These are phyloP conservation scores for Kuraishia cidri DNA, from an alignment of 805 yeast genomes.

Conservation along the genomic window DNA sequence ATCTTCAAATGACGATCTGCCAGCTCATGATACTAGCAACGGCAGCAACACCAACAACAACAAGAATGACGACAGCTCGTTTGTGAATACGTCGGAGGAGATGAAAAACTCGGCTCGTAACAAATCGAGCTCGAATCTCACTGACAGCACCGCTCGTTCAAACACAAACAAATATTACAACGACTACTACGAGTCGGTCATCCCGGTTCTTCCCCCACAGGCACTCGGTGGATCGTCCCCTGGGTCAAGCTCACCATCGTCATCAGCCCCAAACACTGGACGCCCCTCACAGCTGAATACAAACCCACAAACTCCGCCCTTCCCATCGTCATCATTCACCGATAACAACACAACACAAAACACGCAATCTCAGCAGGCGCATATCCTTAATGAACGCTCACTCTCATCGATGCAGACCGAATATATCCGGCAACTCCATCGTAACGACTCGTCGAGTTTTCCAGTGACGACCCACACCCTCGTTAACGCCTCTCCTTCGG, in stretches of 20 bases:
- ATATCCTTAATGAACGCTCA: background rate
- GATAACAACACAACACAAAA: no score
- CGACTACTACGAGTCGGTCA: conserved; percentile 19
- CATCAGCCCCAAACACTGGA: background rate
- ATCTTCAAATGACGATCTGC: background rate
- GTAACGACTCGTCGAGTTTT: conserved; percentile 20
- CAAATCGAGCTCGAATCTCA: background rate
- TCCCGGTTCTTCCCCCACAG: conserved; percentile 17
- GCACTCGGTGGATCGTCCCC: background rate
- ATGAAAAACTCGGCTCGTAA: conserved; percentile 1
- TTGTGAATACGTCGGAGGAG: background rate
- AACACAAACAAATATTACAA: conserved; percentile 8
- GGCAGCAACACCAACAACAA: background rate
- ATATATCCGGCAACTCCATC: conserved; percentile 16
- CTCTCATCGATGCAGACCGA: conserved; percentile 5
- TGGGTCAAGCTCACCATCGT: background rate
- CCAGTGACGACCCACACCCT: conserved; percentile 16
- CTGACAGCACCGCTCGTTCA: background rate
- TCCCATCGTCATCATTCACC: no score
- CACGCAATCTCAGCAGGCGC: background rate
- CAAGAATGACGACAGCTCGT: background rate
- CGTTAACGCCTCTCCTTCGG: conserved; percentile 16
- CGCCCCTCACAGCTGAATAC: background rate
- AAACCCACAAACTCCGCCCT: no score
- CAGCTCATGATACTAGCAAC: background rate